phyloP scores from a whole-genome alignment of 495 filamentous ascomycete species.

The Penicillium paxilli region DNA sequence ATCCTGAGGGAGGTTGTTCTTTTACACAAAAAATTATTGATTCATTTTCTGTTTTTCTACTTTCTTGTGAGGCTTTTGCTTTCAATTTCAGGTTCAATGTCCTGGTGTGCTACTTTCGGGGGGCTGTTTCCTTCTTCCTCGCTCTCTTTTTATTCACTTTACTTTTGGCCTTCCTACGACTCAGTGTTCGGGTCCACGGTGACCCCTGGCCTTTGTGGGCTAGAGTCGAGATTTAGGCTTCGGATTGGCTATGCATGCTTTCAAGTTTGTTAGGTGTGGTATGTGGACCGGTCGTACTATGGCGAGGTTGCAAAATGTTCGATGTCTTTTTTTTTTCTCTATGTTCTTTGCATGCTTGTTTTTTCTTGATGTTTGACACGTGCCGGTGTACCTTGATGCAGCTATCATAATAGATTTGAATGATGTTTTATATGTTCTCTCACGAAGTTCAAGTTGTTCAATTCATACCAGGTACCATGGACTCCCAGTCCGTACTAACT shows the following conservation, averaged over 20 bases:
- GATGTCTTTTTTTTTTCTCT: background rate
- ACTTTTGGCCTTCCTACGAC: no score
- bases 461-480: no score
- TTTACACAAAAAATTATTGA: conserved; percentile 1
- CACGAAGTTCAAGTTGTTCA: background rate
- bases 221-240: no score
- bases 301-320: no score
- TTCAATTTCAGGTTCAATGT: background rate
- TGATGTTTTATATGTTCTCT: background rate
- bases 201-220: no score
- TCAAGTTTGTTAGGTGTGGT: no score
- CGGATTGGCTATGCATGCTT: no score
- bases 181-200: no score
- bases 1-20: background rate
- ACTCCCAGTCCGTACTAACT: no score
- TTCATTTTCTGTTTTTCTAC: background rate
- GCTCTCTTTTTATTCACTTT: no score
- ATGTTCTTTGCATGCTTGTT: background rate
- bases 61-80: background rate
- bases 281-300: no score
- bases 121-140: no score
- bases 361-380: background rate
- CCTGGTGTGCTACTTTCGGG: background rate
- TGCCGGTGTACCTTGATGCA: background rate
- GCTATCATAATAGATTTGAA: background rate